A percentile compares a stretch with the other conserved stretches of the same genome.
Evolutionary conservation across 2,329 filamentous ascomycete species (phyloP).

Genomic region (Colletotrichum tabaci): DNA sequence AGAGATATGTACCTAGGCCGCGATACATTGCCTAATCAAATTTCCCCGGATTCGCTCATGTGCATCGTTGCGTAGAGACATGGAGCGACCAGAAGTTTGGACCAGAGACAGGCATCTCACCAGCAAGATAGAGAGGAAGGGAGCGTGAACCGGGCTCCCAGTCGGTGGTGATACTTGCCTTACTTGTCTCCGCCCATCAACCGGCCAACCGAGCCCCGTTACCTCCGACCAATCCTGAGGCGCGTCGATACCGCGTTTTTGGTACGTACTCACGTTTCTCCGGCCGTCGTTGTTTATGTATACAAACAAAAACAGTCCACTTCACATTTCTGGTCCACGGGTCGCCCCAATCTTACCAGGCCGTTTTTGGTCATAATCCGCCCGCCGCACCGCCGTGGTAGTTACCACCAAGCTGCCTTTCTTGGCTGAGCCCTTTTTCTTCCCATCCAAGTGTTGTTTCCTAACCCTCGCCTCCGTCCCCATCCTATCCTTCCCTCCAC

Average conservation of each 20-base stretch:
- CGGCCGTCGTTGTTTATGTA: conserved; percentile 32
- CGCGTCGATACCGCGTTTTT: conserved; percentile 34
- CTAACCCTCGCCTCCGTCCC: conserved; percentile 17
- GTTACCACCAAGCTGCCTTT: conserved; percentile 30
- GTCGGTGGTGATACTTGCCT: conserved; percentile 14
- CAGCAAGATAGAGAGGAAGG: neutral
- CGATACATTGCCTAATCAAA: conserved; percentile 15
- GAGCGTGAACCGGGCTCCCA: neutral
- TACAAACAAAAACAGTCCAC: conserved; percentile 32
- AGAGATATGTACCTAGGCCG: conserved; percentile 28
- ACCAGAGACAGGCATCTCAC: neutral
- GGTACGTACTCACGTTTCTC: conserved; percentile 28
- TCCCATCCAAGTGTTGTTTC: conserved; percentile 32
- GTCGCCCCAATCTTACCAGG: conserved; percentile 30
- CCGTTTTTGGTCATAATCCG: conserved; percentile 39
- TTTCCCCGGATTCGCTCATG: conserved; percentile 38
- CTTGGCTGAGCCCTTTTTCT: conserved; percentile 31
- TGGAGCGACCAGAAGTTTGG: conserved; percentile 27
- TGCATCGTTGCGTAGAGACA: conserved; percentile 33
- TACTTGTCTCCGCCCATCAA: conserved; percentile 27
- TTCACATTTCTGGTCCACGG: conserved; percentile 36
- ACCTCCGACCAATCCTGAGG: conserved; percentile 16
- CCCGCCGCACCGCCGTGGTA: conserved; percentile 33
- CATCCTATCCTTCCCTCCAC: conserved; percentile 29
- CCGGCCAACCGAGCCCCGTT: conserved; percentile 32